Conservation (phyloP, 345 rosid genomes). For the Salix caprea region DNA sequence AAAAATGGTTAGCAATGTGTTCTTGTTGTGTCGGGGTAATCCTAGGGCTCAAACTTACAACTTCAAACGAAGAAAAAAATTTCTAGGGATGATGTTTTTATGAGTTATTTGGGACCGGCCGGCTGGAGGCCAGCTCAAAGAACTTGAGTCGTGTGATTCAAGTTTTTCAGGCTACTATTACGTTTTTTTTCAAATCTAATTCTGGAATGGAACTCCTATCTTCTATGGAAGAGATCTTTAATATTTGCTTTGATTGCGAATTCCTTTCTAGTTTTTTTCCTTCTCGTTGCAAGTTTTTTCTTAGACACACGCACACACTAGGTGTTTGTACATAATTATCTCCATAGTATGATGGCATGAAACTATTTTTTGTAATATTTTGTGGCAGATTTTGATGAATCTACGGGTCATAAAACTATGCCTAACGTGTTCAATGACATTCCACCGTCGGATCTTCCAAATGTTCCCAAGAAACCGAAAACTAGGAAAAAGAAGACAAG, state of each 20-base stretch:
- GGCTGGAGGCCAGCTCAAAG: not conserved
- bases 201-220: not conserved
- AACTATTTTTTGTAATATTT: not conserved
- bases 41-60: no score
- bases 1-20: no score
- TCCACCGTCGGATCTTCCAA: conserved; percentile 32
- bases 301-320: no score
- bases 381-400: conserved; percentile 40
- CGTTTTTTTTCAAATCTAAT: not conserved
- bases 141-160: not conserved
- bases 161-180: not conserved
- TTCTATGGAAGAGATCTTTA: no score
- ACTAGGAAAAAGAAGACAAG: conserved; percentile 43
- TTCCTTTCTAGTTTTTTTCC: no score
- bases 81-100: no score
- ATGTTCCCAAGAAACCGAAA: conserved; percentile 43
- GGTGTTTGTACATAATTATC: not conserved
- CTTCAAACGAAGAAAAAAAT: no score
- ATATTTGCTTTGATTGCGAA: no score
- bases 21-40: no score
- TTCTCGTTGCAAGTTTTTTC: no score
- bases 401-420: conserved; percentile 28
- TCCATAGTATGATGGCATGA: not conserved
- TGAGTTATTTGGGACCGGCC: no score
- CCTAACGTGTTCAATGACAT: conserved; percentile 28